These are phyloP conservation scores for Solanum raphanifolium DNA, from an alignment of 257 asterid genomes.

Conservation along the genomic window DNA sequence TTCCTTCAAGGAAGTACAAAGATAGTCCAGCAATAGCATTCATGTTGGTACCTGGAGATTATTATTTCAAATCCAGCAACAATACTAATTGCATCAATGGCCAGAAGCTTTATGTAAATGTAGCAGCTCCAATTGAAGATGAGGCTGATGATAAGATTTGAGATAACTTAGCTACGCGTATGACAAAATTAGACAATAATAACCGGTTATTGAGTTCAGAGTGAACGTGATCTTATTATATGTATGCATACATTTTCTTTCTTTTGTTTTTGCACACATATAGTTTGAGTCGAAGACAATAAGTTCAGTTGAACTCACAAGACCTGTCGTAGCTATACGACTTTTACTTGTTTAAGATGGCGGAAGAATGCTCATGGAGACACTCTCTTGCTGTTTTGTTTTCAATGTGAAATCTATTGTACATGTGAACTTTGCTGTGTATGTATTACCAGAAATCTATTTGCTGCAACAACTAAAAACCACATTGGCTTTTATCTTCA, in stretches of 20 bases:
- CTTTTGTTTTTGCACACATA: neutral
- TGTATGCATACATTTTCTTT: neutral
- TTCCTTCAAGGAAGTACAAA: neutral
- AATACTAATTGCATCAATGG: neutral
- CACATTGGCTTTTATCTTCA: neutral
- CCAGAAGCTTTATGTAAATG: neutral
- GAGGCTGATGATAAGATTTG: neutral
- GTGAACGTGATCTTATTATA: rapidly evolving
- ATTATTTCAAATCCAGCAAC: neutral
- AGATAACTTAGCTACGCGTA: neutral
- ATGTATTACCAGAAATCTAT: neutral
- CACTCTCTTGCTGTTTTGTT: neutral
- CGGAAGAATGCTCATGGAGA: neutral
- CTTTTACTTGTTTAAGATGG: neutral
- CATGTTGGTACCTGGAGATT: neutral
- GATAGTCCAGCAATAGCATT: neutral
- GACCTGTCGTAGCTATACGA: neutral
- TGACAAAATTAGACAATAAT: neutral
- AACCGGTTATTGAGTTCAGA: neutral
- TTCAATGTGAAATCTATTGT: neutral
- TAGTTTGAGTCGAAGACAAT: neutral
- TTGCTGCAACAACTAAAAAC: neutral
- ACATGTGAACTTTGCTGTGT: neutral
- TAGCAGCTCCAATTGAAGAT: neutral
- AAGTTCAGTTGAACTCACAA: neutral